phyloP scores from a whole-genome alignment of 768 basidiomycete species.

The Xerocomellus intermedius region DNA sequence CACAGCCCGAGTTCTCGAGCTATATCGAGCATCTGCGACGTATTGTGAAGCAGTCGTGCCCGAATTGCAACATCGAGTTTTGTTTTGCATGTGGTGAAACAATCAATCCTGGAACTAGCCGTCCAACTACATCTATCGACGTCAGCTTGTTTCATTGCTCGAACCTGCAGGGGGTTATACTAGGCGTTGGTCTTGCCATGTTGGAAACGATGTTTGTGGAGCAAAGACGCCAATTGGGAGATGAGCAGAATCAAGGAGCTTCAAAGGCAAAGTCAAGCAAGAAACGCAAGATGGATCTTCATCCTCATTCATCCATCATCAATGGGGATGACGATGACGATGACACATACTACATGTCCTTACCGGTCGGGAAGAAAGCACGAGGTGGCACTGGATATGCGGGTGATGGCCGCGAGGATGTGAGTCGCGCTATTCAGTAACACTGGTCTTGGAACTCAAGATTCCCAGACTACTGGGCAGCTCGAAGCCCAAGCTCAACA shows the following conservation, averaged over 20 bases:
- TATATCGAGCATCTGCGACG: conserved; percentile 66
- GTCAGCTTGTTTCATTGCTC: conserved; percentile 84
- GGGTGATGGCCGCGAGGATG: conserved; percentile 81
- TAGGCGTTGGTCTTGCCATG: conserved; percentile 89
- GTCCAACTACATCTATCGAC: conserved; percentile 44
- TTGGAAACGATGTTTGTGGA: conserved; percentile 72
- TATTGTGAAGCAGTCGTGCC: conserved; percentile 61
- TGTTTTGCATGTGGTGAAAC: conserved; percentile 80
- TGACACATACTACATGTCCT: conserved; percentile 41
- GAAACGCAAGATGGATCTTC: conserved; percentile 40
- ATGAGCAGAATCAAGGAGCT: conserved; percentile 24
- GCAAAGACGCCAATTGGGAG: conserved; percentile 39
- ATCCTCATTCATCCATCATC: conserved; percentile 13
- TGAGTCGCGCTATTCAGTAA: conserved; percentile 39
- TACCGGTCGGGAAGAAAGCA: conserved; percentile 56
- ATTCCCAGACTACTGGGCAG: conserved; percentile 72
- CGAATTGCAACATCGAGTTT: conserved; percentile 55
- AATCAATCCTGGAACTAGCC: conserved; percentile 45
- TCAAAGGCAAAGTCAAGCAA: conserved; percentile 36
- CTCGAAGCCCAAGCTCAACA: conserved; percentile 75
- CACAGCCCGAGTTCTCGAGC: conserved; percentile 66
- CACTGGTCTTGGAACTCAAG: conserved; percentile 4
- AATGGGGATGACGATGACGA: conserved; percentile 56
- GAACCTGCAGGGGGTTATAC: conserved; percentile 82
- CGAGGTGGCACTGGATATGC: conserved; percentile 88